Evolutionary conservation across 495 filamentous ascomycete genomes (phyloP), one percentile per base, ranked within the genome.

Genomic region (Filosporella fistucella): DNA sequence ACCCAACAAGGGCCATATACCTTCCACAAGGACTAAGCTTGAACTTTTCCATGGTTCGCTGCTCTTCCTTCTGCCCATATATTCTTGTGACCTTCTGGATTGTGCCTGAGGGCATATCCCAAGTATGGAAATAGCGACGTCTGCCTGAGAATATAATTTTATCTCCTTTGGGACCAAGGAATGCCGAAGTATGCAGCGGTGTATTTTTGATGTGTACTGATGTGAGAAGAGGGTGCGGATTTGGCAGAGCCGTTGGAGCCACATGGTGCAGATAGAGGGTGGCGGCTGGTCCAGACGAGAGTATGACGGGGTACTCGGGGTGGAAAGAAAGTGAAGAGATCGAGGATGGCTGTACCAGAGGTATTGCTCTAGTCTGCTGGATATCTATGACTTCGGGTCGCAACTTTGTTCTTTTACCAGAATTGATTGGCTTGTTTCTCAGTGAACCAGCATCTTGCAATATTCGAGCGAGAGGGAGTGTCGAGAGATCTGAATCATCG

Each of bases 81-180:
- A 97, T 75, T 42, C 81, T 74, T 14, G 77, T 69, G 18, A 88
- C 67, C 49, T 95, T 95, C 60, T 91, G 85, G 23, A 97, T 76
- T 18, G 70, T 70, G 18, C 93, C 94, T 6, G 85, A 80, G 32
- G 81, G 64, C 3, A 98, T 73, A 60, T 96, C 83, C 93, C 93
- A 98, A 56, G 80, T 82, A 68, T 97, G 93, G 68, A 96, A 95
- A 65, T 93, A 97, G 51, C 85, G 81, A 17, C 94, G 78, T 4
- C 89, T 81, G 39, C 89, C 89, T 20, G 90, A 82, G 42, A 95
- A 83, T 62, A 95, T 85, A 52, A 97, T 82, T 42, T 80, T 80
- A 49, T 77, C 71, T 18, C 80, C 77, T 11, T 65, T 56, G 30
- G 77, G 72, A 3, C 68, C 69, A 30, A 84, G 74, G 66, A 97